Percentiles rank a stretch among this genome's conserved stretches.
phyloP scores from a whole-genome alignment of 192 early-diverging fungal species.

The Coemansia sp. region DNA sequence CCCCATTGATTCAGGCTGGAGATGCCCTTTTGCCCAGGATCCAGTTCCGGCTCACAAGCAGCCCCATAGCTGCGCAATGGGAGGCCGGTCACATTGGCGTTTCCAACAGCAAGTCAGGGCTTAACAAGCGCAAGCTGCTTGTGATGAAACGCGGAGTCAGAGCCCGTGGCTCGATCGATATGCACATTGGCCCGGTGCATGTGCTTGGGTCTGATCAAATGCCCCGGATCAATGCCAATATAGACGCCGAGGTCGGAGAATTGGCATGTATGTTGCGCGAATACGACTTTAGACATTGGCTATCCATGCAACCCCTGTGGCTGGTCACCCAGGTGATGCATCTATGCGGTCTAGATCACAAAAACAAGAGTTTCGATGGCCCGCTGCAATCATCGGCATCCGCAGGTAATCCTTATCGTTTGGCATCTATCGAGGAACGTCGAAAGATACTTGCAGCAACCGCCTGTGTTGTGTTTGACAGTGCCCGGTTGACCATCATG shows the following conservation, averaged over 20 bases:
- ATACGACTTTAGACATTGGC: slow-evolving; percentile 48
- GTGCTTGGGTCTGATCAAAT: not conserved
- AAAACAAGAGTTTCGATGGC: not conserved
- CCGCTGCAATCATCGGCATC: not conserved
- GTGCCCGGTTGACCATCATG: slow-evolving; percentile 35
- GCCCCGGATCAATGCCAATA: slow-evolving; percentile 31
- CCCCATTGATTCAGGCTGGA: not conserved
- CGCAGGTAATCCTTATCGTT: not conserved
- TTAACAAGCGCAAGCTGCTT: slow-evolving; percentile 14
- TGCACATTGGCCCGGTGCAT: slow-evolving; percentile 16
- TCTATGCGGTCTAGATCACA: slow-evolving; percentile 10
- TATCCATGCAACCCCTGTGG: slow-evolving; percentile 56
- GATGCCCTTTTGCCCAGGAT: slow-evolving; percentile 18
- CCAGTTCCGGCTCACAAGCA: slow-evolving; percentile 36
- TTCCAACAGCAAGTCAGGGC: not conserved
- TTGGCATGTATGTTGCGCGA: slow-evolving; percentile 36
- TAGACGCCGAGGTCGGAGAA: slow-evolving; percentile 27
- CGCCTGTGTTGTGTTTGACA: slow-evolving; percentile 25
- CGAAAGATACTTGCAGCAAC: slow-evolving; percentile 37
- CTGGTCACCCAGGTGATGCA: slow-evolving; percentile 27
- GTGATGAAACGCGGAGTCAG: slow-evolving; percentile 31
- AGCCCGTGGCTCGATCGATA: slow-evolving; percentile 17
- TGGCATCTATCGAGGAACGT: slow-evolving; percentile 32
- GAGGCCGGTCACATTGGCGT: slow-evolving; percentile 5
- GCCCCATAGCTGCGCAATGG: slow-evolving; percentile 39